phyloP scores from a whole-genome alignment of 2,329 filamentous ascomycete species.

The Ascochyta koolunga region DNA sequence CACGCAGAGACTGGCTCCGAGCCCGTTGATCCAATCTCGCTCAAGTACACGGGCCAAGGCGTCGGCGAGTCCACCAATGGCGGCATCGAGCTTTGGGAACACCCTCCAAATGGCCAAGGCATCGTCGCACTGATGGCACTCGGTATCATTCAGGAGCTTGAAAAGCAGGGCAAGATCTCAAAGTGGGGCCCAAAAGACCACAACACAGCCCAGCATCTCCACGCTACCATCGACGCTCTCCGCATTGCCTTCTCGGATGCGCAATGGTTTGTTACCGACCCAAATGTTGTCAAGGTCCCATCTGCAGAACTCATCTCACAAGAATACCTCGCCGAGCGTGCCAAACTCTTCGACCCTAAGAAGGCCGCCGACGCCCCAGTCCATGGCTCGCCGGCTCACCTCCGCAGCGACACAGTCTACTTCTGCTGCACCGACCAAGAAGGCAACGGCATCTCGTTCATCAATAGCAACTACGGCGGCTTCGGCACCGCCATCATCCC shows the following conservation, averaged over 20 bases:
- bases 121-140: constrained; percentile 94
- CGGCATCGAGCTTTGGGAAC: constrained; percentile 89
- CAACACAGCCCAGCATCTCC: constrained; percentile 76
- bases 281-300: constrained; percentile 73
- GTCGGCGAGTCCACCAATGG: constrained; percentile 57
- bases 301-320: constrained; percentile 70
- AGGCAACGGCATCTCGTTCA: constrained; percentile 94
- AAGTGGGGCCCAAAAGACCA: constrained; percentile 73
- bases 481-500: constrained; percentile 91
- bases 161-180: constrained; percentile 75
- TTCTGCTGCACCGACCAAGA: constrained; percentile 80
- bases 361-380: constrained; percentile 60
- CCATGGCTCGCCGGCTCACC: constrained; percentile 78
- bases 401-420: constrained; percentile 92
- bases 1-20: constrained; percentile 78
- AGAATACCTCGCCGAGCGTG: constrained; percentile 75
- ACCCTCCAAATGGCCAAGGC: constrained; percentile 94
- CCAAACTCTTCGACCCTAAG: constrained; percentile 64
- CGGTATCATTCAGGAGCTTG: constrained; percentile 86
- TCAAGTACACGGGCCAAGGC: constrained; percentile 74
- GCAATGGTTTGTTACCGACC: constrained; percentile 88
- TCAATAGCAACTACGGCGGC: constrained; percentile 91
- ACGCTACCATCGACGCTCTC: constrained; percentile 85
- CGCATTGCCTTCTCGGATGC: constrained; percentile 90
- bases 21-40: constrained; percentile 81